These are phyloP conservation scores for Teunomyces funiuensis DNA, from an alignment of 805 yeast species.

Conservation along the genomic window DNA sequence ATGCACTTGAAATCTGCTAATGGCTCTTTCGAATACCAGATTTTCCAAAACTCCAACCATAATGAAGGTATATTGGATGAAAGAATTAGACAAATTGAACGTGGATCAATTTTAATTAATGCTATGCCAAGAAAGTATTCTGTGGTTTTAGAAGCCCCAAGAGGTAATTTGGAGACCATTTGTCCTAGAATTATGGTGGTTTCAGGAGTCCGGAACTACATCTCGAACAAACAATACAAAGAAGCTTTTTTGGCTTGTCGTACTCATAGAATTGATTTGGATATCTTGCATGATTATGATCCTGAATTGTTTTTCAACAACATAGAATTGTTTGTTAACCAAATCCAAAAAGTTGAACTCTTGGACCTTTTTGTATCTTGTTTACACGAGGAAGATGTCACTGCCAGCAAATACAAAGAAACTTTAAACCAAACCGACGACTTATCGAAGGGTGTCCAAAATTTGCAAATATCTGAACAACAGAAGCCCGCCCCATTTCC, in stretches of 20 bases:
- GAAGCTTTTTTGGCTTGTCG: conserved; percentile 85
- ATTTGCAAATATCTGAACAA: conserved; percentile 19
- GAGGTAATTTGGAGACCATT: conserved; percentile 94
- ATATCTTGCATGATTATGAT: conserved; percentile 83
- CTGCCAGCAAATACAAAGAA: conserved; percentile 77
- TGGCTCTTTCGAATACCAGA: conserved; percentile 31
- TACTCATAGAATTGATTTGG: conserved; percentile 87
- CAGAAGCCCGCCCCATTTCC: conserved; percentile 20
- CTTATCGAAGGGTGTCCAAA: conserved; percentile 6
- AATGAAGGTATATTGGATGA: conserved; percentile 54
- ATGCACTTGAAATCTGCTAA: conserved; percentile 57
- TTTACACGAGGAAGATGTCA: conserved; percentile 81
- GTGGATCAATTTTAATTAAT: conserved; percentile 85
- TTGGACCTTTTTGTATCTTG: conserved; percentile 86
- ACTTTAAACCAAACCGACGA: conserved; percentile 41
- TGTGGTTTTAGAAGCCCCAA: conserved; percentile 86
- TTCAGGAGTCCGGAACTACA: conserved; percentile 72
- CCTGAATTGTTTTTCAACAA: conserved; percentile 67
- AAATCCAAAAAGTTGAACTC: conserved; percentile 70
- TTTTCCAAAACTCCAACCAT: conserved; percentile 28
- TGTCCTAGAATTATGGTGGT: conserved; percentile 91
- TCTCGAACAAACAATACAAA: conserved; percentile 55
- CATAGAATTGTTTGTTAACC: conserved; percentile 64
- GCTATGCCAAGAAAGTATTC: conserved; percentile 80
- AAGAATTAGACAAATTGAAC: conserved; percentile 82